Base-by-base conservation (phyloP, 805 yeast species). In the Starmerella apis region DNA sequence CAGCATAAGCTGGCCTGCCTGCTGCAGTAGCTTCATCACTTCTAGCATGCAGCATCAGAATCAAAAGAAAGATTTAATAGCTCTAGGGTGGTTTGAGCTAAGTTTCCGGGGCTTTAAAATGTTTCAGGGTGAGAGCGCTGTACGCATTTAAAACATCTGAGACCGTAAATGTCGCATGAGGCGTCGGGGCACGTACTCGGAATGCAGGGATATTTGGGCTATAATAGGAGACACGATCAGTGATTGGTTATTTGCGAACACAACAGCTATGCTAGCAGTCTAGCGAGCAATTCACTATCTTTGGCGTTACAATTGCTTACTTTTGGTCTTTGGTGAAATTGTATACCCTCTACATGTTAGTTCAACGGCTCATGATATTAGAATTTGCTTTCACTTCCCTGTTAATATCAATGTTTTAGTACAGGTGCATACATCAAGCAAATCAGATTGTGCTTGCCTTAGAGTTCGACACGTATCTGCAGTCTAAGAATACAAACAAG, bases 91-190 rank as follows among this genome's bases (percentile, higher is more conserved):
- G 39, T 16, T 11, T 6, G 13, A 13, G 25, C 39, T 36, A 36
- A 20, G 25, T 19, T 13, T 19, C 23, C 10, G 11, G 43, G 9
- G 11, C 19, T 13, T 23, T 20, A 9, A 13, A 38, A 24, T 38
- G 43, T 38, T 14, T 38, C 43, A 38, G 43, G 43, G 19, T n/a
- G 18, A 14, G 19, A 8, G 43, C 43, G 43, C n/a, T n/a, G 11
- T 9, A 30, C 43, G 43, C 23, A 38, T 38, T 38, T 38, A 38
- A 38, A 24, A 38, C 43, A 23, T n/a, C n/a, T 23, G 28, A 38
- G 30, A 7, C 43, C 30, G 20, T 37, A 37, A 37, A 27, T 22
- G 41, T 22, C 27, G 41, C 41, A 37, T 20, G 23, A 37, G n/a
- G 41, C 27, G 13, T 22, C 9, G 43, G 42, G 43, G 43, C 28